Evolutionary conservation across 805 yeast genomes (phyloP).

Genomic region (Lipomyces japonicus): DNA sequence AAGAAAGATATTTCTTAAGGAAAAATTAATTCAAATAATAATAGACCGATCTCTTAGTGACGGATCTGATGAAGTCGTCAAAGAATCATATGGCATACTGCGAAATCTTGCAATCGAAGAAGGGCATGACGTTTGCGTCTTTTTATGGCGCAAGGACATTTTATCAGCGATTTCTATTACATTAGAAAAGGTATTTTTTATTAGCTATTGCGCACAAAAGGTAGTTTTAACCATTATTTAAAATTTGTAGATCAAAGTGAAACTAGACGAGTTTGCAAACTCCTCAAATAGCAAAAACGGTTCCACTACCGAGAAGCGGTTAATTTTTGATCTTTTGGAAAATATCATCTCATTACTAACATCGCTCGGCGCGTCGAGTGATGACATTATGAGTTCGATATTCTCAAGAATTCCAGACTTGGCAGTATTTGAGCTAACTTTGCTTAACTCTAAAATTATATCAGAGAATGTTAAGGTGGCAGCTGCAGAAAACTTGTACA

Average conservation of each 20-base stretch:
- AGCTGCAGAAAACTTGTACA: constrained; percentile 35
- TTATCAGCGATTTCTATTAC: constrained; percentile 48
- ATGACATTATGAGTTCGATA: constrained; percentile 21
- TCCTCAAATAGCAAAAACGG: not conserved
- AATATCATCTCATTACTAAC: constrained; percentile 66
- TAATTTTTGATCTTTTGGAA: constrained; percentile 65
- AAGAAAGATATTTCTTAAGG: constrained; percentile 64
- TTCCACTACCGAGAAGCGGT: constrained; percentile 40
- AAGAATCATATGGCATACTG: constrained; percentile 75
- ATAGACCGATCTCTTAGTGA: constrained; percentile 65
- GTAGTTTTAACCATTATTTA: not conserved
- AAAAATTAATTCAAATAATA: constrained; percentile 60
- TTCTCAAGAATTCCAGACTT: constrained; percentile 38
- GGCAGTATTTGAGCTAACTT: constrained; percentile 17
- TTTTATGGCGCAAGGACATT: constrained; percentile 73
- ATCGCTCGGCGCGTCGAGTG: constrained; percentile 44
- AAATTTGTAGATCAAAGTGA: constrained; percentile 2
- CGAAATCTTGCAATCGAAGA: constrained; percentile 80
- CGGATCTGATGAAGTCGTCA: constrained; percentile 66
- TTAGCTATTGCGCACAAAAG: not conserved
- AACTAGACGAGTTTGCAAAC: not conserved
- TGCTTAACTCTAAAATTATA: constrained; percentile 9
- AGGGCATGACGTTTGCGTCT: constrained; percentile 75
- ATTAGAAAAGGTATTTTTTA: constrained; percentile 13
- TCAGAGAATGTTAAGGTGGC: constrained; percentile 25